Conservation (phyloP, 352 stramenopile species). For the Phytophthora brassicae region DNA sequence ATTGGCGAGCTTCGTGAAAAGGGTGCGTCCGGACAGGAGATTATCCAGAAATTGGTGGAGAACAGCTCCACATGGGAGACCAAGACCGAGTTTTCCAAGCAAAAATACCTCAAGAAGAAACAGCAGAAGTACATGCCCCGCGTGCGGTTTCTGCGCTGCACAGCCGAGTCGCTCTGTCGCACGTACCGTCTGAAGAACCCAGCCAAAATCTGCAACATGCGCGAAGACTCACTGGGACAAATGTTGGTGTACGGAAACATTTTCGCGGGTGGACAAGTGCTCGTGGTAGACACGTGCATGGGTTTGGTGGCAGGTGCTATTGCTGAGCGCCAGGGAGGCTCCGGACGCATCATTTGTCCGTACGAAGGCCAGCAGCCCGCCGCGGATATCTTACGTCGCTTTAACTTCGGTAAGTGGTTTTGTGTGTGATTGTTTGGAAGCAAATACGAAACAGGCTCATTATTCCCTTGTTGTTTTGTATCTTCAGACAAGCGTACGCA, state of each 20-base stretch:
- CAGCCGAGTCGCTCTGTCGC: slow-evolving; percentile 85
- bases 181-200: slow-evolving; percentile 91
- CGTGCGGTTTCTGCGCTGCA: slow-evolving; percentile 86
- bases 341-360: slow-evolving; percentile 67
- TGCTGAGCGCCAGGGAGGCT: slow-evolving; percentile 75
- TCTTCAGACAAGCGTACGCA: slow-evolving; percentile 61
- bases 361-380: slow-evolving; percentile 77
- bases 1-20: slow-evolving; percentile 71
- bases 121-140: slow-evolving; percentile 92
- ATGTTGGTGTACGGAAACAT: slow-evolving; percentile 94
- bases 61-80: slow-evolving; percentile 94
- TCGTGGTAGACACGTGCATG: slow-evolving; percentile 93
- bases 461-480: neutral
- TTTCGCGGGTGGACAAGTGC: slow-evolving; percentile 81
- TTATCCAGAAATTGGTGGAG: slow-evolving; percentile 93
- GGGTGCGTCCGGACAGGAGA: slow-evolving; percentile 74
- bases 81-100: slow-evolving; percentile 96
- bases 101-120: slow-evolving; percentile 97
- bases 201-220: slow-evolving; percentile 89
- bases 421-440: neutral
- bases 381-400: slow-evolving; percentile 80
- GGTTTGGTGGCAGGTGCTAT: slow-evolving; percentile 91
- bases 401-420: slow-evolving; percentile 72
- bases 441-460: neutral
- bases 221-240: slow-evolving; percentile 93